Evolutionary conservation across 1,284 basidiomycete genomes (phyloP), one percentile per base, ranked within the genome.

Genomic region (Cystobasidiaceae sp.): DNA sequence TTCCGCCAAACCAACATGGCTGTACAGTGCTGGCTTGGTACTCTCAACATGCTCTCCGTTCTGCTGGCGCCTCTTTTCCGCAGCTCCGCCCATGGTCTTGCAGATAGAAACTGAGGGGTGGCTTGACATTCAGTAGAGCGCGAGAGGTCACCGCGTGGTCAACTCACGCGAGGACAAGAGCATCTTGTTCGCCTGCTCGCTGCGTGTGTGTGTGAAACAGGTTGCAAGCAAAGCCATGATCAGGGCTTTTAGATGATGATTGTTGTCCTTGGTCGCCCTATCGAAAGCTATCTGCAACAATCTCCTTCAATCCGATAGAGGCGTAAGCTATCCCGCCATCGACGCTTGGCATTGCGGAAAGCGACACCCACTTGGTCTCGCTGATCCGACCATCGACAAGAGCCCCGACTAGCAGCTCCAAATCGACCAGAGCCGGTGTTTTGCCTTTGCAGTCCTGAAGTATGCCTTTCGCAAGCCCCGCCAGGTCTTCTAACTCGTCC

Each of bases 91-190:
- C 63, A 68, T 66, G 13, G 52, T 57, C 13, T 49, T 43, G 27
- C 41, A 45, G 15, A 68, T 68, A 13, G 54, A 44, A 19, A 59
- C 48, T 62, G 44, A 27, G 21, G n/a, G n/a, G n/a, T n/a, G n/a
- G n/a, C n/a, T n/a, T n/a, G 17, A 21, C 32, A 11, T 27, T 48
- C 17, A 23, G 9, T 6, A 13, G 28, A 1, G 9, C 21, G 23
- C 4, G 21, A 45, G 17, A 45, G n/a, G 34, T 21, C 4, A 37
- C 17, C 44, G 19, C 25, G 17, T 11, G 39, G 21, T 2, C 4
- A 19, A 25, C 48, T 54, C 37, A 51, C 48, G 60, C 11, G 63
- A 55, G 19, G 67, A 66, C 13, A 39, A 75, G 73, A 33, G 71
- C 74, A 60, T 62, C 32, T 54, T 58, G 19, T 51, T 61, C 1